Percentiles rank a stretch among this genome's conserved stretches.
phyloP scores from a whole-genome alignment of 1,139 yeast genomes.

The Protomyces inundatus region DNA sequence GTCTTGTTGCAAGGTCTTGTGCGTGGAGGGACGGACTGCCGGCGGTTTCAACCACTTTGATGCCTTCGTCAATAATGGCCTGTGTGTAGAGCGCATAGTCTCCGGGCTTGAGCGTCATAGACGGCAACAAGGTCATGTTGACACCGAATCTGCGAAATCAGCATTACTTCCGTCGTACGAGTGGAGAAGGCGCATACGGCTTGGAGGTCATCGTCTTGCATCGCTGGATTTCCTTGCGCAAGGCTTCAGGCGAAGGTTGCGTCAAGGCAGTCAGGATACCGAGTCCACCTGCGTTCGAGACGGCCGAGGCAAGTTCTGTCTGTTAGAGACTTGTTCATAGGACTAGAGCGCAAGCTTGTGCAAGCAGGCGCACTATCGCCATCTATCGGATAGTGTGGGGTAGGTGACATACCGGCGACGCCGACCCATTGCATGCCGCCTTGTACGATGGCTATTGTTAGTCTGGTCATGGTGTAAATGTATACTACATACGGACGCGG shows the following conservation, averaged over 20 bases:
- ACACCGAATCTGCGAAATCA: conserved; percentile 37
- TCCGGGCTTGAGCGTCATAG: conserved; percentile 37
- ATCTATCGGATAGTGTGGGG: neutral
- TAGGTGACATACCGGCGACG: conserved; percentile 30
- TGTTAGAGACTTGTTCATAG: neutral
- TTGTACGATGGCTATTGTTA: conserved; percentile 32
- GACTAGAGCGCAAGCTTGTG: neutral
- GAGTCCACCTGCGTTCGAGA: conserved; percentile 41
- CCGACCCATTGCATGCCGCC: conserved; percentile 41
- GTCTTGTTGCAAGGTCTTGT: neutral
- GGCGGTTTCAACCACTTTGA: conserved; percentile 39
- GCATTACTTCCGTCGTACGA: neutral
- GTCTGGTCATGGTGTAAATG: neutral
- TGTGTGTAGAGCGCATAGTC: conserved; percentile 38
- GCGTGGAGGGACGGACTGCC: conserved; percentile 31
- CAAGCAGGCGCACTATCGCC: neutral
- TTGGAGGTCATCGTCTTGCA: conserved; percentile 19
- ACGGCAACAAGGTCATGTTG: conserved; percentile 40
- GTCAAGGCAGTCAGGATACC: conserved; percentile 40
- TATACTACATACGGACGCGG: conserved; percentile 37
- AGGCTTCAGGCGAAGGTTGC: conserved; percentile 38
- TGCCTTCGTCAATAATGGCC: conserved; percentile 40
- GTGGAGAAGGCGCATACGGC: neutral
- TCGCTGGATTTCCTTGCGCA: conserved; percentile 35
- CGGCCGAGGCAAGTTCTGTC: conserved; percentile 39